Base-by-base conservation (phyloP, 2,329 filamentous ascomycete species). In the Ustulina deusta region DNA sequence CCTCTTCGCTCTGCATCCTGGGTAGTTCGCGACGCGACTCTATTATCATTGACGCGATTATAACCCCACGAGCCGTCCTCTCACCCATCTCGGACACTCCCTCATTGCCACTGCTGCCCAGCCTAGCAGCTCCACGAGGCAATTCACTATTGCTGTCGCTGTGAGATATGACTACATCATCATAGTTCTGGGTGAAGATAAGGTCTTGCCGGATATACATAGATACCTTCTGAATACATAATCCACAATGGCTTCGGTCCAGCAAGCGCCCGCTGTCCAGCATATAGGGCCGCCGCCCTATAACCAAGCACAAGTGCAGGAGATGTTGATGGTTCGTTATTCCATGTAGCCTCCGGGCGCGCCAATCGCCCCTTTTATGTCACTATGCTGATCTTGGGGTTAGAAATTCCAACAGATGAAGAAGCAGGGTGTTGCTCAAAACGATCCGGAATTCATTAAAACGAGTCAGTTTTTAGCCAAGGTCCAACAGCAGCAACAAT, bases 371-470 rank as follows among this genome's bases (percentile, higher is more conserved):
- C 25, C 27, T 36, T 59, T 6, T 56, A 7, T 15, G n/a, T 48
- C 27, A 36, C 22, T 46, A 46, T 72, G 36, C 56, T 46, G 55
- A 69, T 55, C 13, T 55, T n/a, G 44, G 25, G 11, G 57, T 75
- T 75, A 97, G 94, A 94, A 93, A 86, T 96, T 92, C 72, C 91
- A 92, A 77, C 89, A 93, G 79, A 94, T 98, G 92, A 96, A 95
- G 81, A 88, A 92, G 63, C 87, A 91, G 75, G 94, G 94, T 73
- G 91, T 97, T 27, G 89, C 93, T 46, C 86, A 90, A 64, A 91
- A 87, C 64, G 94, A 98, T 76, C 95, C 95, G 52, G 94, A 98
- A 78, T 94, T 91, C 76, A 86, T 95, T 75, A 97, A 96, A 81
- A 88, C 90, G 36, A 90, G 93, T 61, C 89, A 91, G 69, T 89